Conservation (phyloP, 2,329 filamentous ascomycete genomes). For the Ophiocordyceps unilateralis region DNA sequence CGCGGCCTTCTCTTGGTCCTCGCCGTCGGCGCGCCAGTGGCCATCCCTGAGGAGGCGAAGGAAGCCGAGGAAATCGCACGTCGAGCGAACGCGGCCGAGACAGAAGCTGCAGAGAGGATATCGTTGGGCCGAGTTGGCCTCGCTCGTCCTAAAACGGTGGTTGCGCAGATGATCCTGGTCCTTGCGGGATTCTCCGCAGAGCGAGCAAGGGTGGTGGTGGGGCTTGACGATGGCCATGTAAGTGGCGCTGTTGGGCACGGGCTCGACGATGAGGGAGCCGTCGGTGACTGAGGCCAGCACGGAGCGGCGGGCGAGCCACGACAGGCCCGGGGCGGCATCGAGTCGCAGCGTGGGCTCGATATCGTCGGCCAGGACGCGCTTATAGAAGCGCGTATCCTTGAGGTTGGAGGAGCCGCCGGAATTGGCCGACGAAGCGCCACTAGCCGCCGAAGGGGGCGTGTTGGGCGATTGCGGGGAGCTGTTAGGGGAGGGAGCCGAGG, state of each 20-base stretch:
- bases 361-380: slow-evolving; percentile 73
- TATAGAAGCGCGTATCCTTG: slow-evolving; percentile 89
- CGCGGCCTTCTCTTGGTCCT: slow-evolving; percentile 68
- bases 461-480: slow-evolving; percentile 41
- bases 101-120: slow-evolving; percentile 88
- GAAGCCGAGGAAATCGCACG: slow-evolving; percentile 86
- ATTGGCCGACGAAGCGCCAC: slow-evolving; percentile 21
- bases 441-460: slow-evolving; percentile 35
- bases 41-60: slow-evolving; percentile 83
- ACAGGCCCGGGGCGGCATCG: slow-evolving; percentile 77
- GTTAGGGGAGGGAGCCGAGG: slow-evolving; percentile 26
- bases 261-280: slow-evolving; percentile 78
- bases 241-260: slow-evolving; percentile 46
- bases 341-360: slow-evolving; percentile 87
- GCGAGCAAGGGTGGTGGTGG: slow-evolving; percentile 53
- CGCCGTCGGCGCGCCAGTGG: slow-evolving; percentile 69
- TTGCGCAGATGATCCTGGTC: slow-evolving; percentile 56
- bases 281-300: slow-evolving; percentile 72
- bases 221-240: slow-evolving; percentile 31
- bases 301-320: slow-evolving; percentile 78
- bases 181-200: slow-evolving; percentile 73
- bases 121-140: slow-evolving; percentile 69
- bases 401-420: slow-evolving; percentile 31
- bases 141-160: slow-evolving; percentile 77
- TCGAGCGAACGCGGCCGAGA: slow-evolving; percentile 63